Base-by-base conservation (phyloP, 306 rosid genomes). In the Canavalia gladiata region DNA sequence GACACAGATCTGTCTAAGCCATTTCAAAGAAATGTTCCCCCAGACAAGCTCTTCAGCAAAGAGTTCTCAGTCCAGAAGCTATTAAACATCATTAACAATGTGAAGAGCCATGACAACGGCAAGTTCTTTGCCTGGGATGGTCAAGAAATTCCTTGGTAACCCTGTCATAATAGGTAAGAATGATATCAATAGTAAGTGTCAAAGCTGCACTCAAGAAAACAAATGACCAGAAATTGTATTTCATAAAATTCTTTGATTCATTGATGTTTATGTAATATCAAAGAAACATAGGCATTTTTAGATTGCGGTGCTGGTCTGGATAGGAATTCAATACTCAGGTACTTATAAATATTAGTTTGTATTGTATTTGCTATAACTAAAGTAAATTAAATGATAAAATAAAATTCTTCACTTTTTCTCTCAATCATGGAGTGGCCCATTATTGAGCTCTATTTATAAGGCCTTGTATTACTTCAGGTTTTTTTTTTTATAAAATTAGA, bases 121-220 rank as follows among this genome's bases (percentile, higher is more conserved):
- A 95, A 88, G 85, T 95, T 95, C 81, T 93, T 91, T 77, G 97
- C 97, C 50, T 95, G 99, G 97, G 99, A 93, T 79, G 97, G 97
- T 72, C 97, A 89, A 87, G 97, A 95, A 89, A 92, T 95, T 84
- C 95, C 98, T 78, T 95, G 98, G 98, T 95, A 83, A 81, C 33
- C 60, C 55, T 58, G 39, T 52, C 75, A 42, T 49, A 64, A 51
- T 47, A 58, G 79, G 55, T 68, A 67, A 58, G 58, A 79, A 79
- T 66, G 43, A 49, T 84, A 57, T n/a, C 34, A 5, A 28, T 46
- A 60, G 29, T 18, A 33, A 54, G 42, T 71, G 31, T 37, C 18
- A 34, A 68, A 55, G 45, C 56, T 41, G 39, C n/a, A 7, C 75
- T 71, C 43, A 5, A 35, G 63, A 73, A 25, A 46, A 79, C 46